A percentile compares a stretch with the other conserved stretches of the same genome.
phyloP scores from a whole-genome alignment of 1,284 basidiomycete genomes.

The Trichosporon sp. region DNA sequence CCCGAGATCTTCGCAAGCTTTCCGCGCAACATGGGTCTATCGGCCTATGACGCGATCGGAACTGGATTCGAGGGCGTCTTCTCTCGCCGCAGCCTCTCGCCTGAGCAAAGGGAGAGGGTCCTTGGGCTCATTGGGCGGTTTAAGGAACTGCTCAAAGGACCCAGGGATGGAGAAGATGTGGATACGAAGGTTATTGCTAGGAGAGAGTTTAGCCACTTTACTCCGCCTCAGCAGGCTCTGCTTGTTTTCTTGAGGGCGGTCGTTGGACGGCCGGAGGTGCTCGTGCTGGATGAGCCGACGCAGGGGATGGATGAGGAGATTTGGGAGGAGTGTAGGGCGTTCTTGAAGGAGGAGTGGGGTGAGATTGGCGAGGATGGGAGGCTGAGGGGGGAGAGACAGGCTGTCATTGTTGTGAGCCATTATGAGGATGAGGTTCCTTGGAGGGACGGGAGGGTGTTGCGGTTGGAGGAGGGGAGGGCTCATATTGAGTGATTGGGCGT shows the following conservation, averaged over 20 bases:
- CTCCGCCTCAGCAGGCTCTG: conserved; percentile 67
- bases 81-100: conserved; percentile 53
- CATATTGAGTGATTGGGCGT: background rate
- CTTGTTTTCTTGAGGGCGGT: conserved; percentile 78
- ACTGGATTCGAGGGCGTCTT: conserved; percentile 80
- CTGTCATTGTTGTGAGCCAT: conserved; percentile 76
- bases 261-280: conserved; percentile 59
- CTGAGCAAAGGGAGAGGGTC: conserved; percentile 49
- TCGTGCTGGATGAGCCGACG: conserved; percentile 85
- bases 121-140: conserved; percentile 59
- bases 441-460: conserved; percentile 21
- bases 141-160: conserved; percentile 22
- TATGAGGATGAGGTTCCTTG: conserved; percentile 71
- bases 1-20: conserved; percentile 91
- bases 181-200: conserved; percentile 30
- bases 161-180: background rate
- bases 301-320: conserved; percentile 79
- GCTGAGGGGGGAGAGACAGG: conserved; percentile 57
- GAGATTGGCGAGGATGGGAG: conserved; percentile 14
- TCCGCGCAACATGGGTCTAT: conserved; percentile 65
- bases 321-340: conserved; percentile 59
- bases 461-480: conserved; percentile 29
- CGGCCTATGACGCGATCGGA: conserved; percentile 69
- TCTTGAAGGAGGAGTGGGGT: conserved; percentile 57
- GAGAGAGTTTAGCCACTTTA: conserved; percentile 57